Evolutionary conservation across 2,329 filamentous ascomycete genomes (phyloP), one percentile per base, ranked within the genome.

Genomic region (Fusarium setosum): DNA sequence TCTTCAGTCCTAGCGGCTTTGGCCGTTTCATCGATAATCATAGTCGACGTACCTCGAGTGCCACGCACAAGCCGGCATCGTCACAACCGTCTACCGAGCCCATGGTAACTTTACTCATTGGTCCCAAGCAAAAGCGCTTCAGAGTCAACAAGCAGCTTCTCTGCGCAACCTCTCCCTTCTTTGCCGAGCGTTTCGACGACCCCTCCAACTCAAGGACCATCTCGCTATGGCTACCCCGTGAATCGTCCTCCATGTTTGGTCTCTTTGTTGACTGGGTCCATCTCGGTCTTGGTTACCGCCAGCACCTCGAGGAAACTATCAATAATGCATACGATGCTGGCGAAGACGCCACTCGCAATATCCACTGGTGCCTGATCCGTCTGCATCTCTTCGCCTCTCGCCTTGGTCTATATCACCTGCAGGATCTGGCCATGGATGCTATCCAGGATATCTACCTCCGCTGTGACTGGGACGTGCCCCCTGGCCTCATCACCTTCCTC

Each of bases 391-490:
- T 88, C 73, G 86, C 85, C 40, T 81, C 85, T 4, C 76, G 80
- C 53, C 80, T 86, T 65, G 79, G 79, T 47, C 76, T 87, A 4
- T 74, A 81, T 24, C 77, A 78, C 9, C 78, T 88, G 9, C 86
- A 88, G 68, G 86, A 88, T 72, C 75, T 81, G 17, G 81, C 84
- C 70, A 87, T 88, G 81, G 86, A 88, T 65, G 82, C 83, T 34
- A 75, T 88, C 17, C 86, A 88, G 72, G 86, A 88, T 67, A 74
- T 88, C 15, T 87, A 88, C 70, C 83, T 88, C 35, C 80, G 82
- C 13, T 81, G 82, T 71, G 83, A 88, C 78, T 88, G 85, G 85
- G 84, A 87, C 67, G 83, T 88, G 56, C 82, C 82, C 4, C 81
- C 84, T 2, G 75, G 76, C 23, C 81, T 88, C 45, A 75, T 88